These are phyloP conservation scores for Alternaria brassicicola DNA, from an alignment of 2,329 filamentous ascomycete genomes.

Conservation along the genomic window DNA sequence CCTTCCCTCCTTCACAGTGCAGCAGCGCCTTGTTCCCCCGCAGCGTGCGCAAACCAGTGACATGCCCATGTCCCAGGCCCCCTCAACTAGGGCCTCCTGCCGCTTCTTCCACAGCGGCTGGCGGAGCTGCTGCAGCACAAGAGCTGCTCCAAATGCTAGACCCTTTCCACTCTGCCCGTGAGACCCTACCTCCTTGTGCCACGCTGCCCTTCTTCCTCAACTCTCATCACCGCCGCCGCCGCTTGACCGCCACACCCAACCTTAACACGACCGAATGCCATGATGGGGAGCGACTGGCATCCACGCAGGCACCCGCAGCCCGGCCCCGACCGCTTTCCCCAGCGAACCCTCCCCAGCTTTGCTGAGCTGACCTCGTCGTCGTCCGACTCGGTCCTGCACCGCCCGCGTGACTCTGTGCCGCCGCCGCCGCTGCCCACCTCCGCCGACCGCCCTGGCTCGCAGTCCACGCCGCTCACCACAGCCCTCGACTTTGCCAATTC, in stretches of 20 bases:
- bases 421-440: slow-evolving; percentile 2
- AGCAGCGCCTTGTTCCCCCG: slow-evolving; percentile 16
- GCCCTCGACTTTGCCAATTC: slow-evolving; percentile 7
- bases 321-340: slow-evolving; percentile 14
- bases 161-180: slow-evolving; percentile 12
- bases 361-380: slow-evolving; percentile 31
- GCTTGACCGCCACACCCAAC: slow-evolving; percentile 4
- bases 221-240: slow-evolving; percentile 5
- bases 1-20: slow-evolving; percentile 14
- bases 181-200: slow-evolving; percentile 15
- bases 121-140: slow-evolving; percentile 11
- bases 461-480: slow-evolving; percentile 7
- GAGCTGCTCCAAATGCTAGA: slow-evolving; percentile 10
- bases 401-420: slow-evolving; percentile 16
- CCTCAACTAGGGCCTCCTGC: slow-evolving; percentile 16
- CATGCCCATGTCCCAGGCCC: slow-evolving; percentile 11
- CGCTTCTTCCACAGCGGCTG: slow-evolving; percentile 12
- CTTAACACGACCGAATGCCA: slow-evolving; percentile 14
- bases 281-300: slow-evolving; percentile 26
- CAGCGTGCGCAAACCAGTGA: slow-evolving; percentile 18
- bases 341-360: slow-evolving; percentile 30
- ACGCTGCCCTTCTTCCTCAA: slow-evolving; percentile 10
- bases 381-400: slow-evolving; percentile 24
- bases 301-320: slow-evolving; percentile 16
- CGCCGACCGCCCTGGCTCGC: slow-evolving; percentile 15